These are phyloP conservation scores for Elsinoe batatas DNA, from an alignment of 2,329 filamentous ascomycete species.

Conservation along the genomic window DNA sequence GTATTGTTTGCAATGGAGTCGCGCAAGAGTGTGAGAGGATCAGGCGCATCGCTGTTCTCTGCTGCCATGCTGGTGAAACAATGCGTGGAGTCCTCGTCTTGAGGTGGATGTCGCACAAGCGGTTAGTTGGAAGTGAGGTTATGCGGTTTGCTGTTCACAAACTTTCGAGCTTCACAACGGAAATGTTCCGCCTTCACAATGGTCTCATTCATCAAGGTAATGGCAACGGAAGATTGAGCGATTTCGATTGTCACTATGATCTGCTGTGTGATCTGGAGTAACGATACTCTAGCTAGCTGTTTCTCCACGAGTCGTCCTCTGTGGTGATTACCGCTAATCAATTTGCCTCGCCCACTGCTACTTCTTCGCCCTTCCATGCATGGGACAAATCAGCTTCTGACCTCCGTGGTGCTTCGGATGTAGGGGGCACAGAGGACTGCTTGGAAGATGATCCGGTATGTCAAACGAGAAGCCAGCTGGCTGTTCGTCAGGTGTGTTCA, in stretches of 20 bases:
- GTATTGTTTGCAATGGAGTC: conserved; percentile 65
- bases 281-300: not conserved
- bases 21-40: conserved; percentile 75
- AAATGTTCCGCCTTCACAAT: not conserved
- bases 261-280: not conserved
- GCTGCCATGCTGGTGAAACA: too few species aligned
- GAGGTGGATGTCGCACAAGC: not conserved
- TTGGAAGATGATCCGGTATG: conserved; percentile 35
- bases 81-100: conserved; percentile 41
- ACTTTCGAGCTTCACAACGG: not conserved
- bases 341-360: too few species aligned
- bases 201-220: not conserved
- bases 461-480: conserved; percentile 26
- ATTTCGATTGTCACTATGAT: too few species aligned
- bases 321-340: too few species aligned
- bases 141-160: not conserved
- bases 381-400: conserved; percentile 14
- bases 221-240: too few species aligned
- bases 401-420: conserved; percentile 13
- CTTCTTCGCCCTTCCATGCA: conserved; percentile 14
- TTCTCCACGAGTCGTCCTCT: not conserved
- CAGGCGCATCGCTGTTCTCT: conserved; percentile 34
- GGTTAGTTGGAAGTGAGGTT: not conserved
- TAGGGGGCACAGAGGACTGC: conserved; percentile 33
- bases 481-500: conserved; percentile 6